Evolutionary conservation across 2,329 filamentous ascomycete species (phyloP).

Genomic region (Botryotinia convoluta): DNA sequence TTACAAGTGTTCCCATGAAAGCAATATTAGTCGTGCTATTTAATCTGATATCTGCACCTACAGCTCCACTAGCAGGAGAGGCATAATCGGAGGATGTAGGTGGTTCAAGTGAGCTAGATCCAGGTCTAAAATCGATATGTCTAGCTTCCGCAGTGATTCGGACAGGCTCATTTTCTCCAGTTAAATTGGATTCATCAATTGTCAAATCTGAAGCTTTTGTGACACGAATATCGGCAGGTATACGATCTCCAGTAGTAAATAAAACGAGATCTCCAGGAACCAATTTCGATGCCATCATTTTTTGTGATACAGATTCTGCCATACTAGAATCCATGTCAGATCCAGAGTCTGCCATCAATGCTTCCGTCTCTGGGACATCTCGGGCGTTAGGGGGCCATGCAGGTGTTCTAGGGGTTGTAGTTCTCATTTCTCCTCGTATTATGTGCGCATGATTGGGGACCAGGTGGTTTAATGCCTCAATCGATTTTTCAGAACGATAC

Average conservation of each 20-base stretch:
- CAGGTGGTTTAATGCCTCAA: constrained; percentile 89
- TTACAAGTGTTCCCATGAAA: constrained; percentile 96
- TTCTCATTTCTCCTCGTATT: constrained; percentile 55
- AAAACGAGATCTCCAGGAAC: constrained; percentile 91
- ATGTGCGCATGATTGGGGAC: constrained; percentile 95
- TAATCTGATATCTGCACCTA: constrained; percentile 63
- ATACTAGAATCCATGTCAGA: constrained; percentile 52
- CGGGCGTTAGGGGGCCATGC: constrained; percentile 49
- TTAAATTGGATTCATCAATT: constrained; percentile 95
- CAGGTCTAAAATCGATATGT: constrained; percentile 37
- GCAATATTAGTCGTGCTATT: constrained; percentile 87
- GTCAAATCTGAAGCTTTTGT: constrained; percentile 85
- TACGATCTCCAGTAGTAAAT: constrained; percentile 93
- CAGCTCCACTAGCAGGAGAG: constrained; percentile 56
- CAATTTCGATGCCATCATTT: constrained; percentile 81
- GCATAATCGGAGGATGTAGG: constrained; percentile 57
- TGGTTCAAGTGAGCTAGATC: constrained; percentile 36
- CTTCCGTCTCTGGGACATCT: constrained; percentile 30
- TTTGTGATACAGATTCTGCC: constrained; percentile 67
- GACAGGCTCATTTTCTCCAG: constrained; percentile 93
- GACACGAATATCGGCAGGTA: constrained; percentile 93
- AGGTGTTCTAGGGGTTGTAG: constrained; percentile 31
- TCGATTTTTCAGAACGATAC: constrained; percentile 94
- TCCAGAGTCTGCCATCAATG: constrained; percentile 27
- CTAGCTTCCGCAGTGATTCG: constrained; percentile 68